Evolutionary conservation across 2,329 filamentous ascomycete genomes (phyloP), one percentile per base, ranked within the genome.

Genomic region (Plenodomus tracheiphilus): DNA sequence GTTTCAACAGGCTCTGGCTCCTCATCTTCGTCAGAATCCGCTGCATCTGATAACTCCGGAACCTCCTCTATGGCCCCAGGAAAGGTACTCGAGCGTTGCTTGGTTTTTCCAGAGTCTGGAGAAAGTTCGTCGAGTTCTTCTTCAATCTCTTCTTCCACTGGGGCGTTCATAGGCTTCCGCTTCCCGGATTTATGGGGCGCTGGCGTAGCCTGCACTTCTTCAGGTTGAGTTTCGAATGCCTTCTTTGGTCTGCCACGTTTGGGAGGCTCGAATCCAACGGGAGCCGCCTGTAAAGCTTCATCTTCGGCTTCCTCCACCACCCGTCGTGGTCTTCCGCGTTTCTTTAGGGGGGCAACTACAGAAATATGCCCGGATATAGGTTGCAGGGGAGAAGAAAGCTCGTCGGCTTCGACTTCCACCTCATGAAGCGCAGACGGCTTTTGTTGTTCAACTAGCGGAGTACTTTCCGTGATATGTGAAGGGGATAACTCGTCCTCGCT

Each of bases 401-500:
- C 55, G 36, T 69, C 66, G 16, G 59, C 39, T 13, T 55, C 59
- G 18, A 51, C 53, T 9, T 58, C 53, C n/a, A 45, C 43, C 20
- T 53, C 47, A 8, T 60, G 56, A 28, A 51, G 40, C 17, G 36
- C 1, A 9, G 10, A 15, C n/a, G 35, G 13, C 11, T 38, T 39
- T n/a, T 34, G 13, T 10, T 4, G 7, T 7, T 37, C 35, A 18
- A 18, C 35, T 37, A 18, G 46, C n/a, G 22, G 19, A 16, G 37
- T 46, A 10, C 47, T 43, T 15, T 40, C 40, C 4, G 42, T 34
- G 17, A 39, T 30, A n/a, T 35, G 22, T 35, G 54, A 52, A 9
- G 65, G 62, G 4, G 65, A 64, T 11, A 69, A 48, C 41, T 68
- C 66, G 40, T 69, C 68, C 19, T 63, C 65, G 38, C 58, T 62